Conservation (phyloP, 257 asterid genomes). For the Solanum pinnatisectum region DNA sequence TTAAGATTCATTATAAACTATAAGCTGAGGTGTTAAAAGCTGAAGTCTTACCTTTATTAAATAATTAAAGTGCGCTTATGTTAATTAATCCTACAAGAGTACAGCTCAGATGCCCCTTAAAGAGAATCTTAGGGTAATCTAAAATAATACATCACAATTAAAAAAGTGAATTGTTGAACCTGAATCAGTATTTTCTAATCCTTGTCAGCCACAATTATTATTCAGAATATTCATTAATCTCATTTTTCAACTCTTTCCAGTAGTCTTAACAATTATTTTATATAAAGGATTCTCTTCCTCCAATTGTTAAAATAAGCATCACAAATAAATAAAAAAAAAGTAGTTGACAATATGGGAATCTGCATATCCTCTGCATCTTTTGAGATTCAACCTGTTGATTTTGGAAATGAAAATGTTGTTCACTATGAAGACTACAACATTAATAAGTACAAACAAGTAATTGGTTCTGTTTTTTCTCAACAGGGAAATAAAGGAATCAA, state of each 20-base stretch:
- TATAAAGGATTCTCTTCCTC: not conserved
- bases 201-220: slow-evolving; percentile 14
- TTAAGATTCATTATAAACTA: not conserved
- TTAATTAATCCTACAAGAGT: not conserved
- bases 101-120: slow-evolving; percentile 57
- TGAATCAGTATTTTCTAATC: slow-evolving; percentile 25
- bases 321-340: not conserved
- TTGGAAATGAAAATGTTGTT: slow-evolving; percentile 49
- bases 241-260: not conserved
- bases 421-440: slow-evolving; percentile 10
- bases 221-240: not conserved
- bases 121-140: slow-evolving; percentile 65
- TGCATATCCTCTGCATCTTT: slow-evolving; percentile 57
- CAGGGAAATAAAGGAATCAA: slow-evolving; percentile 63
- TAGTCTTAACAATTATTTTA: not conserved
- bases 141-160: slow-evolving; percentile 4
- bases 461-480: slow-evolving; percentile 50
- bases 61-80: not conserved
- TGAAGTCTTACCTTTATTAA: not conserved
- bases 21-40: not conserved
- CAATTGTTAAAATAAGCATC: not conserved
- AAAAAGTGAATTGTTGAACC: slow-evolving; percentile 26
- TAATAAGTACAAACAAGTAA: not conserved
- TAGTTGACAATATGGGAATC: slow-evolving; percentile 37
- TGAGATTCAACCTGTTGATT: slow-evolving; percentile 42